phyloP scores from a whole-genome alignment of 1,284 basidiomycete species.

The Neolentinus lepideus region DNA sequence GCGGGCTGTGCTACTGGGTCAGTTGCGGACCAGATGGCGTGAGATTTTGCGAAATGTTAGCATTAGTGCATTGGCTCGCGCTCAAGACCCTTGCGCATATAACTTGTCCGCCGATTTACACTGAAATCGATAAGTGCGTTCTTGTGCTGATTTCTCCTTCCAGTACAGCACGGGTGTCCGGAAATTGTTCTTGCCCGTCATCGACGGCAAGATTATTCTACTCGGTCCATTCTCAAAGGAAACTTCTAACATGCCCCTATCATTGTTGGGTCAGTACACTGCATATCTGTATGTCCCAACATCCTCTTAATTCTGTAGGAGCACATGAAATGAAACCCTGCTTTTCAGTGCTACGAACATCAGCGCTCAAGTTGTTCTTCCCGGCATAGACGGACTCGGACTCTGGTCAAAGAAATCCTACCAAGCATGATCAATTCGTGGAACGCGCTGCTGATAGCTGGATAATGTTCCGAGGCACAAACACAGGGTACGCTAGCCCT shows the following conservation, averaged over 20 bases:
- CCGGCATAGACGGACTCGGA: slow-evolving; percentile 34
- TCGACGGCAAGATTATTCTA: slow-evolving; percentile 45
- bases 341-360: slow-evolving; percentile 31
- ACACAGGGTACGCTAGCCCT: slow-evolving; percentile 37
- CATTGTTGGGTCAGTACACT: slow-evolving; percentile 43
- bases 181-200: slow-evolving; percentile 29
- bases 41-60: neutral
- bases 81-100: slow-evolving; percentile 25
- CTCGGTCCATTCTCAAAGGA: slow-evolving; percentile 32
- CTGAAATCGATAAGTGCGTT: neutral
- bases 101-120: slow-evolving; percentile 16
- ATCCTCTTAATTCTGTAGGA: neutral
- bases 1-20: slow-evolving; percentile 39
- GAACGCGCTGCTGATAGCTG: slow-evolving; percentile 52
- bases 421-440: slow-evolving; percentile 23
- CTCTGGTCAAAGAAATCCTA: slow-evolving; percentile 48
- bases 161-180: slow-evolving; percentile 30
- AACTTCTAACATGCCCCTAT: slow-evolving; percentile 41
- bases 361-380: slow-evolving; percentile 32
- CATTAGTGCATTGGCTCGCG: neutral
- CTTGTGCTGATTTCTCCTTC: slow-evolving; percentile 1
- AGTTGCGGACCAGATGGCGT: slow-evolving; percentile 26
- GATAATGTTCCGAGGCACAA: slow-evolving; percentile 56
- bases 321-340: slow-evolving; percentile 47
- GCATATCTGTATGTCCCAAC: neutral